Base-by-base conservation (phyloP, 768 basidiomycete species). In the Podaxis sp. region DNA sequence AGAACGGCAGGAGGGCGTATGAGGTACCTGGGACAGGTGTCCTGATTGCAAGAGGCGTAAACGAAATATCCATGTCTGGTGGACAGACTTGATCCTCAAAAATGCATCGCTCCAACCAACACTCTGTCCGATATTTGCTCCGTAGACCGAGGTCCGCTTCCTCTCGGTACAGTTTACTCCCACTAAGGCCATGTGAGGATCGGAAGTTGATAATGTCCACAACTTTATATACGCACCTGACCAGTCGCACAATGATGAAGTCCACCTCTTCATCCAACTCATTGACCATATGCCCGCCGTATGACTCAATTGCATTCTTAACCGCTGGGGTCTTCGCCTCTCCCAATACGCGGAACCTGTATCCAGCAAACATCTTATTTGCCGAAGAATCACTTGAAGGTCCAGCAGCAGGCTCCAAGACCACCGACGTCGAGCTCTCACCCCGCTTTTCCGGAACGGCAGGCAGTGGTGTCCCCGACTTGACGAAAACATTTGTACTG, bases 101-200 rank as follows among this genome's bases (percentile, higher is more conserved):
- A 13, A 94, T 82, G 67, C 92, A 96, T 49, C 84, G 84, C 72
- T 98, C 95, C 1, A 98, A 79, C 95, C 95, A 98, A 70, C 93
- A 96, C 72, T 97, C 95, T 0, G 95, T 96, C 49, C 94, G 84
- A 68, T 87, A 93, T 66, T 85, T 88, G 2, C 66, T 59, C 51
- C 83, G 79, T 65, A 79, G 67, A 0, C 38, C 11, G 6, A 76
- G 73, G 57, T 87, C 85, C 4, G 72, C 69, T 69, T 91, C 90
- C 36, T 82, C 80, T 2, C 73, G 75, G 66, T 80, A 91, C n/a
- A 90, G 65, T 64, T 85, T 85, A 66, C 88, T 90, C 27, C 90
- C 91, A 67, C 91, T 93, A 7, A 38, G 50, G 55, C n/a, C 37
- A 43, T 5, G 13, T 69, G 40, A 68, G 53, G 2, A 57, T 27